Base-by-base conservation (phyloP, 805 yeast species). In the Citeromyces matritensis region DNA sequence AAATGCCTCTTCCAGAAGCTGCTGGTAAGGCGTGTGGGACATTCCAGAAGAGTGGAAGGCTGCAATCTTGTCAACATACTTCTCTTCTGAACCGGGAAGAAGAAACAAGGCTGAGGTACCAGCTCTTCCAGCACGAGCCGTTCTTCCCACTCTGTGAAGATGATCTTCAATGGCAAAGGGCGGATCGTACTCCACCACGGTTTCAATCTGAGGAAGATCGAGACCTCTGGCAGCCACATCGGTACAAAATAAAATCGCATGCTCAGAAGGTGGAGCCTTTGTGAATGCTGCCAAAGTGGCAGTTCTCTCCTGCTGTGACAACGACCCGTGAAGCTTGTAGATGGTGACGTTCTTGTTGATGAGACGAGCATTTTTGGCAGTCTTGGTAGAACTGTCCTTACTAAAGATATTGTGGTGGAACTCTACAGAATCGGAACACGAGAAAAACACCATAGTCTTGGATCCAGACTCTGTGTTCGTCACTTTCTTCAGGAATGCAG, bases 201-300 rank as follows among this genome's bases (percentile, higher is more conserved):
- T 71, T 29, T 91, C 70, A 36, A 91, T 83, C 31, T 72, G 66
- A 2, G 95, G 94, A 35, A 91, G 58, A 61, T 91, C 99, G 39
- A 91, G 63, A 39, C 99, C 99, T 57, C 99, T 73, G 23, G 97
- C 76, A 0, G 96, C 98, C 38, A 91, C 97, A 64, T 91, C 99
- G 0, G 99, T 91, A 62, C 97, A 88, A 42, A 91, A 70, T 44
- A 91, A 61, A 13, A 91, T 63, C 2, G 77, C 64, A 43, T 75
- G 75, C 35, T 64, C 58, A 1, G 50, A 58, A 28, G 44, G 48
- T 31, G 46, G 52, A 43, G 50, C 49, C 39, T 56, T 64, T 25
- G 61, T 57, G 53, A 82, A 84, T 27, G 69, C 66, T 13, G 64
- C 64, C 35, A 85, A 61, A 0, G 96, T 86, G 1, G 81, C 54